phyloP scores from a whole-genome alignment of 352 stramenopile species.

The Phytophthora sp. region DNA sequence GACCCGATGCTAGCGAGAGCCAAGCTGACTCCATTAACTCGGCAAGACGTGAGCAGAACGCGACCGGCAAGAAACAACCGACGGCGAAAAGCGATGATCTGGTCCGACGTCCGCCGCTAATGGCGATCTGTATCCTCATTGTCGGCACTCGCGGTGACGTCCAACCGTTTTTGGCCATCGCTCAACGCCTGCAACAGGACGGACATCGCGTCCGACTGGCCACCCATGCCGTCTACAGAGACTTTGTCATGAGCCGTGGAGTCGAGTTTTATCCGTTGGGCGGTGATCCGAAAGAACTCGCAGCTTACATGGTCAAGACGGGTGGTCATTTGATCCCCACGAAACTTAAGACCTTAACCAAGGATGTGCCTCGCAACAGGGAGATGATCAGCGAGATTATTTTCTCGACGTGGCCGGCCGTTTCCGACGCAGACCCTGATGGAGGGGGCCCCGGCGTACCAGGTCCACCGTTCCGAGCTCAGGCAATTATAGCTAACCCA shows the following conservation, averaged over 20 bases:
- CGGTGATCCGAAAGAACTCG: slow-evolving; percentile 67
- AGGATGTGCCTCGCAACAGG: slow-evolving; percentile 76
- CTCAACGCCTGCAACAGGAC: slow-evolving; percentile 72
- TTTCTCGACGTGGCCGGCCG: slow-evolving; percentile 86
- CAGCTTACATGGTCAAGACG: slow-evolving; percentile 91
- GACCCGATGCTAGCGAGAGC: neutral
- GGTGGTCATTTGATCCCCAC: slow-evolving; percentile 65
- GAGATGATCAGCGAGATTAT: slow-evolving; percentile 91
- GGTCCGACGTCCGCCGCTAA: slow-evolving; percentile 21
- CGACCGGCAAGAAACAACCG: neutral
- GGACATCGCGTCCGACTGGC: slow-evolving; percentile 91
- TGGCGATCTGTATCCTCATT: slow-evolving; percentile 86
- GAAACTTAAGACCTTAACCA: slow-evolving; percentile 57
- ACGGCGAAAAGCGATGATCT: neutral
- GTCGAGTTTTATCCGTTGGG: slow-evolving; percentile 77
- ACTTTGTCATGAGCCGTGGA: slow-evolving; percentile 68
- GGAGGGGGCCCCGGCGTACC: slow-evolving; percentile 42
- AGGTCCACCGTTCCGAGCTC: slow-evolving; percentile 70
- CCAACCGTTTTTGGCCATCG: slow-evolving; percentile 80
- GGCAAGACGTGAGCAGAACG: neutral
- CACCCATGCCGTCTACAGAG: slow-evolving; percentile 84
- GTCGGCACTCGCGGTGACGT: slow-evolving; percentile 84
- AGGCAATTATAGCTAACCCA: slow-evolving; percentile 94
- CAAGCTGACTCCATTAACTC: neutral
- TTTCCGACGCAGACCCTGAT: slow-evolving; percentile 76